Conservation (phyloP, 495 filamentous ascomycete genomes). For the Gamarada debralockiae region DNA sequence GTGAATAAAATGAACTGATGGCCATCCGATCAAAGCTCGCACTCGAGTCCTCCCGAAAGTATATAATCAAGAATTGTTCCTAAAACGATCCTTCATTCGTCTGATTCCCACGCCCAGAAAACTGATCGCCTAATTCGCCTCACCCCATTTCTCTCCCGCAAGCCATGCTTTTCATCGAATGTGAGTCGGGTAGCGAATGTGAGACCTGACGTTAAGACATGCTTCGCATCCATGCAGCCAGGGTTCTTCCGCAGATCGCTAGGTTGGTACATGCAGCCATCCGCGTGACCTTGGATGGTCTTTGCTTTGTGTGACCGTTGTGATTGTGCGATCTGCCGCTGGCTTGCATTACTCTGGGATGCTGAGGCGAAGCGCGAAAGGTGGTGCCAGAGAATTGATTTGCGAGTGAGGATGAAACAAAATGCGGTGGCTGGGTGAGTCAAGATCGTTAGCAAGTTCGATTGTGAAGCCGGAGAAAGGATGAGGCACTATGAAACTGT, state of each 20-base stretch:
- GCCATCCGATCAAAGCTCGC: not conserved
- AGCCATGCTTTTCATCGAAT: not conserved
- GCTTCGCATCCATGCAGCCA: not conserved
- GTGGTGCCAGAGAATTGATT: not conserved
- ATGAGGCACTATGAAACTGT: not conserved
- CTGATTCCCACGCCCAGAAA: not conserved
- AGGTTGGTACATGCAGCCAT: not conserved
- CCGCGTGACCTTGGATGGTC: not conserved
- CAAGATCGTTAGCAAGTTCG: no score
- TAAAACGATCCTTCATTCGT: not conserved
- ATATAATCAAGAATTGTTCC: not conserved
- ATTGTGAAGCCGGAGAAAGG: not conserved
- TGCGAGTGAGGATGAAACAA: constrained; percentile 3
- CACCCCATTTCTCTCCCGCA: not conserved
- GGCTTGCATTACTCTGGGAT: not conserved
- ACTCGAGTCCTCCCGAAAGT: not conserved
- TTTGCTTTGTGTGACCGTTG: constrained; percentile 9
- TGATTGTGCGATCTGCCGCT: not conserved
- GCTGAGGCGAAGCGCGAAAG: not conserved
- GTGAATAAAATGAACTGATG: not conserved
- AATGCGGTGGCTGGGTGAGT: constrained; percentile 2
- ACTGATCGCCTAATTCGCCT: not conserved
- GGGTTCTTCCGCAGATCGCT: constrained; percentile 10
- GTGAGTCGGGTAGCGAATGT: not conserved
- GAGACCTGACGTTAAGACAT: constrained; percentile 16